These are phyloP conservation scores for Pseudoperonospora humuli DNA, from an alignment of 352 stramenopile genomes.

Conservation along the genomic window DNA sequence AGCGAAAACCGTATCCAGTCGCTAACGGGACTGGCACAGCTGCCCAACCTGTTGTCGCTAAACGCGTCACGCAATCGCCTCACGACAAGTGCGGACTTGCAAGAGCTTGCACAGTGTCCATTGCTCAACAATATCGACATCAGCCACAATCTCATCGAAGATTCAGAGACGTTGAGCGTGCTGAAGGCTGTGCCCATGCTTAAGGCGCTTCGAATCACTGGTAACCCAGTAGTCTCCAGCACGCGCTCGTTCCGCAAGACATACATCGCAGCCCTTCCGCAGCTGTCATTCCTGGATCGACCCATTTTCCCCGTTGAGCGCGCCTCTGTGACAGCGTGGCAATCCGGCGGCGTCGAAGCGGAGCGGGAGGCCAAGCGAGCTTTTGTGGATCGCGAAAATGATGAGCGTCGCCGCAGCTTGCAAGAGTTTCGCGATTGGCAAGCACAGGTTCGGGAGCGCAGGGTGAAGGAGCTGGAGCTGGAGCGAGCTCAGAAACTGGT, in stretches of 20 bases:
- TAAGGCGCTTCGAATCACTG: conserved; percentile 65
- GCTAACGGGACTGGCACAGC: conserved; percentile 69
- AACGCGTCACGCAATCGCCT: conserved; percentile 89
- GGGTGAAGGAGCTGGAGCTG: conserved; percentile 44
- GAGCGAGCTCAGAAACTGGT: conserved; percentile 34
- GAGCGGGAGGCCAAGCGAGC: conserved; percentile 67
- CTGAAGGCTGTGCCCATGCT: conserved; percentile 78
- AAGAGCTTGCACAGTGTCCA: conserved; percentile 58
- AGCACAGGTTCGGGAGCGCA: conserved; percentile 51
- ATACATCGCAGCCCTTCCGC: conserved; percentile 78
- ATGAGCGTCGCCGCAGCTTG: conserved; percentile 49
- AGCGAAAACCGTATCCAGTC: conserved; percentile 86
- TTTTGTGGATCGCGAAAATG: conserved; percentile 77
- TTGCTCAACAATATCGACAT: conserved; percentile 89
- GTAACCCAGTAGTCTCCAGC: conserved; percentile 88
- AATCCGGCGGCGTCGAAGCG: conserved; percentile 79
- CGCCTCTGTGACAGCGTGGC: conserved; percentile 75
- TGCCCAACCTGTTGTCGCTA: conserved; percentile 79
- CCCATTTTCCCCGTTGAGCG: conserved; percentile 92
- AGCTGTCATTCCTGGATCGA: conserved; percentile 90
- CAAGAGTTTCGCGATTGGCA: conserved; percentile 82
- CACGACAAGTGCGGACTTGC: conserved; percentile 53
- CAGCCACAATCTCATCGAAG: conserved; percentile 86
- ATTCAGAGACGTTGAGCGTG: conserved; percentile 67
- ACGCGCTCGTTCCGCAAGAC: conserved; percentile 92